Percentiles rank a stretch among this genome's conserved stretches.
These are phyloP conservation scores for Cyberlindnera japonica DNA, from an alignment of 805 yeast species.

Conservation along the genomic window DNA sequence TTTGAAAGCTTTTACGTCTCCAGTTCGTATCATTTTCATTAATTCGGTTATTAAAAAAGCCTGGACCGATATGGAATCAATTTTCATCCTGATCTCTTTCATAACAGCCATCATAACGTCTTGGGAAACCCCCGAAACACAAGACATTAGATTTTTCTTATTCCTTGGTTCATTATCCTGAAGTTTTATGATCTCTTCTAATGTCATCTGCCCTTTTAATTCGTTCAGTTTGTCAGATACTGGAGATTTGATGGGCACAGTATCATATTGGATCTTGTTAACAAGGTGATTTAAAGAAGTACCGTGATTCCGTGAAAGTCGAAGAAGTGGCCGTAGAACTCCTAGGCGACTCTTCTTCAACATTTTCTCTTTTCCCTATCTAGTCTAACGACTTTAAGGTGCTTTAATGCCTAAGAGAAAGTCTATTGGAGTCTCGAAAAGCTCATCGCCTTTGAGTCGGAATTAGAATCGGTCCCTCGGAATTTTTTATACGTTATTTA, in stretches of 20 bases:
- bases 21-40: conserved; percentile 7
- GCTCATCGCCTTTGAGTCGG: too few species aligned
- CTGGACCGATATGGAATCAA: conserved; percentile 1
- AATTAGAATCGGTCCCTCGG: too few species aligned
- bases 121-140: conserved; percentile 2
- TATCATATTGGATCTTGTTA: conserved; percentile 4
- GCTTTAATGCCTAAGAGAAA: too few species aligned
- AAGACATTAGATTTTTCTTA: conserved; percentile 3
- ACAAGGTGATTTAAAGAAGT: too few species aligned
- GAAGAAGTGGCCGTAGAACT: too few species aligned
- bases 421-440: too few species aligned
- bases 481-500: too few species aligned
- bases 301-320: too few species aligned
- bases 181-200: background rate
- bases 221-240: conserved; percentile 3
- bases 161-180: background rate
- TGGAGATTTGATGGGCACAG: conserved; percentile 5
- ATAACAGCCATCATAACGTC: background rate
- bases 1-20: conserved; percentile 3
- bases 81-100: conserved; percentile 1
- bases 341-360: too few species aligned
- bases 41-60: conserved; percentile 8
- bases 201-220: background rate
- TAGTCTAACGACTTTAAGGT: too few species aligned
- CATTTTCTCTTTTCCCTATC: too few species aligned